These are phyloP conservation scores for Hypoxylon lenormandii DNA, from an alignment of 495 filamentous ascomycete genomes.

Conservation along the genomic window DNA sequence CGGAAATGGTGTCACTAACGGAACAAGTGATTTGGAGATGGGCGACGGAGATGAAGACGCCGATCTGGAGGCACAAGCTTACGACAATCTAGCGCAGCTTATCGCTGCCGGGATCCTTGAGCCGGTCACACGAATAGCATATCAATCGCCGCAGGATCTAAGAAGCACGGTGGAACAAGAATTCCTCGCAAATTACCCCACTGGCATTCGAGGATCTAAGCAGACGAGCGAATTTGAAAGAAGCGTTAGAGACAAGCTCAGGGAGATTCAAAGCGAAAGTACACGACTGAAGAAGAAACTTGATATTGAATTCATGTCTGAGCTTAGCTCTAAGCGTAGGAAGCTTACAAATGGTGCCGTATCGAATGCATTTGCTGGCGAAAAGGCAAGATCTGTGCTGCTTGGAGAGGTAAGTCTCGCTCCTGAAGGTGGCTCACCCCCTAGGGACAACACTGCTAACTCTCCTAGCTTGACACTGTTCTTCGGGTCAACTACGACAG, in stretches of 20 bases:
- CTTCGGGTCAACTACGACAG: slow-evolving; percentile 89
- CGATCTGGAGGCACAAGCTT: slow-evolving; percentile 52
- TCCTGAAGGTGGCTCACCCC: neutral
- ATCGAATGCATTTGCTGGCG: slow-evolving; percentile 46
- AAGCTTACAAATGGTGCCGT: slow-evolving; percentile 59
- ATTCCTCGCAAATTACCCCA: slow-evolving; percentile 55
- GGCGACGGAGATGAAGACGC: slow-evolving; percentile 37
- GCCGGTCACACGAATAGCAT: slow-evolving; percentile 53
- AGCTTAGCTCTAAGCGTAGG: slow-evolving; percentile 58
- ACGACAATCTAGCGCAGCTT: slow-evolving; percentile 57
- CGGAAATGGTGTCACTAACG: slow-evolving; percentile 27
- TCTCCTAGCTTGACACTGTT: slow-evolving; percentile 64
- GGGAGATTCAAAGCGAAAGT: slow-evolving; percentile 60
- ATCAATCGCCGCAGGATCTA: slow-evolving; percentile 57
- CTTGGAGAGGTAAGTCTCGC: slow-evolving; percentile 48
- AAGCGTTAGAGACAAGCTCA: slow-evolving; percentile 66
- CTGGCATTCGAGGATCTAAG: slow-evolving; percentile 63
- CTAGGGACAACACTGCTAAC: slow-evolving; percentile 20
- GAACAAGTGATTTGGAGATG: slow-evolving; percentile 40
- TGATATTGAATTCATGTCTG: slow-evolving; percentile 51
- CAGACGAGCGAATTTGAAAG: slow-evolving; percentile 67
- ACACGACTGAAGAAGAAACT: slow-evolving; percentile 64
- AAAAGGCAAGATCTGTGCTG: slow-evolving; percentile 55
- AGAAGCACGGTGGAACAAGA: slow-evolving; percentile 56
- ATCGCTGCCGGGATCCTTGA: slow-evolving; percentile 62